A percentile compares a stretch with the other conserved stretches of the same genome.
Evolutionary conservation across 805 yeast species (phyloP).

Genomic region (Hanseniaspora nectarophila): DNA sequence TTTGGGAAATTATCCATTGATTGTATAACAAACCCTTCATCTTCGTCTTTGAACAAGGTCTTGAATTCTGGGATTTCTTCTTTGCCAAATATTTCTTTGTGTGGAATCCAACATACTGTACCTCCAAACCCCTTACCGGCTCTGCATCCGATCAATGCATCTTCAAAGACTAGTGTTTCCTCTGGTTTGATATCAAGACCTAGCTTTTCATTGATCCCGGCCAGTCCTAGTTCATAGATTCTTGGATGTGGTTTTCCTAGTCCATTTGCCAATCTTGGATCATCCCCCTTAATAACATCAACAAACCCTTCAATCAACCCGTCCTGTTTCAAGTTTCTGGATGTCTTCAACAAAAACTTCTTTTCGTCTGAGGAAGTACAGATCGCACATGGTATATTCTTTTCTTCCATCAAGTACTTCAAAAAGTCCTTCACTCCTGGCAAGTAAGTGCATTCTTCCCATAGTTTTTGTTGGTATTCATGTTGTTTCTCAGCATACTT

Average conservation of each 20-base stretch:
- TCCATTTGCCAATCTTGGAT: conserved; percentile 67
- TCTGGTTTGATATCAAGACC: conserved; percentile 43
- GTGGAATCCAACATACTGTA: conserved; percentile 90
- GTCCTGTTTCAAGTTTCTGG: conserved; percentile 45
- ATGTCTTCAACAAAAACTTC: conserved; percentile 61
- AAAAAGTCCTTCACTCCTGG: conserved; percentile 79
- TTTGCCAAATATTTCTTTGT: conserved; percentile 51
- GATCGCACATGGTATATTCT: conserved; percentile 66
- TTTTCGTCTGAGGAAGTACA: conserved; percentile 69
- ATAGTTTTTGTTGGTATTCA: conserved; percentile 39
- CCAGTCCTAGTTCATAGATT: conserved; percentile 76
- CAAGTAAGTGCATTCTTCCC: conserved; percentile 55
- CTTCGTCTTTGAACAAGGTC: conserved; percentile 42
- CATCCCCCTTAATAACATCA: conserved; percentile 80
- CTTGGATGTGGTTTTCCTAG: conserved; percentile 91
- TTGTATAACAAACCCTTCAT: conserved; percentile 36
- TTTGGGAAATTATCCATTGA: conserved; percentile 45
- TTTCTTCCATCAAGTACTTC: conserved; percentile 34
- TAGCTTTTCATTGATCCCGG: conserved; percentile 49
- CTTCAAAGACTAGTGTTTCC: conserved; percentile 87
- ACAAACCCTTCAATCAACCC: conserved; percentile 47
- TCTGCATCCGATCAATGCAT: conserved; percentile 81
- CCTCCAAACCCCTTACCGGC: conserved; percentile 79
- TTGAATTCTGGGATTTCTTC: conserved; percentile 39
- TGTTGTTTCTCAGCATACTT: conserved; percentile 46